Conservation (phyloP, 768 basidiomycete species). For the Calocybe cyanea region DNA sequence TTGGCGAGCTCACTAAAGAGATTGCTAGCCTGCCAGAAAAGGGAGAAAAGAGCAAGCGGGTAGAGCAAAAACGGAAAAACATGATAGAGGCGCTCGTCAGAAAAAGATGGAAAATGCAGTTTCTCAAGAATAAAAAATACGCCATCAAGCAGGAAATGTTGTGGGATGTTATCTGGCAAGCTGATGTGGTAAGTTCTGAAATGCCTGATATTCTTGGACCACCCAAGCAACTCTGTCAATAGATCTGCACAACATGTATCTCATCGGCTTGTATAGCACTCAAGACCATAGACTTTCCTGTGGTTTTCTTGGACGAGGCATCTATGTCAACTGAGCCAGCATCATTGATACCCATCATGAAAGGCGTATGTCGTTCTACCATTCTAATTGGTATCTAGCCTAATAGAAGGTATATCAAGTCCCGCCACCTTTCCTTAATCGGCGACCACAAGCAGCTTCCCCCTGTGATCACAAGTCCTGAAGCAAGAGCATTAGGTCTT, state of each 20-base stretch:
- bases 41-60: slow-evolving; percentile 13
- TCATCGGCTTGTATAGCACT: slow-evolving; percentile 65
- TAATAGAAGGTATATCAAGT: slow-evolving; percentile 37
- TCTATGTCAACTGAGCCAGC: slow-evolving; percentile 96
- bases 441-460: slow-evolving; percentile 98
- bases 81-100: slow-evolving; percentile 29
- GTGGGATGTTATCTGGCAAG: slow-evolving; percentile 53
- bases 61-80: slow-evolving; percentile 22
- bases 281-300: slow-evolving; percentile 79
- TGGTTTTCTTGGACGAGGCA: slow-evolving; percentile 93
- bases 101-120: slow-evolving; percentile 22
- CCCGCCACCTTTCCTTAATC: slow-evolving; percentile 80
- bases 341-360: slow-evolving; percentile 88
- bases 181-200: slow-evolving; percentile 64
- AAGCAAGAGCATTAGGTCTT: slow-evolving; percentile 71
- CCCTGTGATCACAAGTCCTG: slow-evolving; percentile 75
- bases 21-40: slow-evolving; percentile 17
- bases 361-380: slow-evolving; percentile 64
- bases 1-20: slow-evolving; percentile 20
- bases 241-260: slow-evolving; percentile 89
- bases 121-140: slow-evolving; percentile 42
- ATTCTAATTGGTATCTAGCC: slow-evolving; percentile 4
- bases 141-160: slow-evolving; percentile 61
- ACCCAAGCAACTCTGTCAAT: slow-evolving; percentile 7
- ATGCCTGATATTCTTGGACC: not conserved